Base-by-base conservation (phyloP, 1,284 basidiomycete species). In the Sporisorium graminicola region DNA sequence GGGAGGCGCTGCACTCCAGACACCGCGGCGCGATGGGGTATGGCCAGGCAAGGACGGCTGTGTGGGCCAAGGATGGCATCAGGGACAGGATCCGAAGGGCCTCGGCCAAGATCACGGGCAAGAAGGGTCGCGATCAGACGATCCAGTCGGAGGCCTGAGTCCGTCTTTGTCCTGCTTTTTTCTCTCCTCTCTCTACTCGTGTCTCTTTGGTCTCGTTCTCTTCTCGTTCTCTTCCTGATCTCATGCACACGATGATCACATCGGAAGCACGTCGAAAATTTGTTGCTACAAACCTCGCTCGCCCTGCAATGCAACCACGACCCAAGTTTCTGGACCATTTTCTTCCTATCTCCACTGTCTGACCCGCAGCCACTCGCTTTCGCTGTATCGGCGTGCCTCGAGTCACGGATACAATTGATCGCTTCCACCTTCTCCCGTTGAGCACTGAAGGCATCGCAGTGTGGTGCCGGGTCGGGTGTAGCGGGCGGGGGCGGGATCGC, bases 1-100 rank as follows among this genome's bases (percentile, higher is more conserved):
- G 81, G 40, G 83, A 87, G 63, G 85, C 86, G 14, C 77, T 87
- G 46, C 86, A 86, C 58, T 80, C 82, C 47, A 80, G 83, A 26
- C 86, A 87, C 61, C 71, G 83, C 27, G 83, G 83, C 42, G 69
- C 67, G 27, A 80, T 82, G 74, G 83, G 83, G 22, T 84, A 85
- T 50, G 69, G 77, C 1, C 58, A 71, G 1, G 79, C 81, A 3
- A 70, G 83, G 35, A 69, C 62, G 16, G 78, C 74, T 8, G 78
- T 79, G 8, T 85, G 83, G 83, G 82, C 81, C 13, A 81, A 83
- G 54, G 82, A 82, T 43, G 77, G 77, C 0, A 51, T 82, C n/a
- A 65, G 76, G 37, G 65, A 71, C 27, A 69, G 68, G 37, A 74
- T 67, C 42, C 73, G 61, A 37, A 62, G 57, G 64, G 68, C 51